Evolutionary conservation across 176 grass and related monocot genomes (phyloP), one percentile per base, ranked within the genome.

Genomic region (Pharus latifolius): DNA sequence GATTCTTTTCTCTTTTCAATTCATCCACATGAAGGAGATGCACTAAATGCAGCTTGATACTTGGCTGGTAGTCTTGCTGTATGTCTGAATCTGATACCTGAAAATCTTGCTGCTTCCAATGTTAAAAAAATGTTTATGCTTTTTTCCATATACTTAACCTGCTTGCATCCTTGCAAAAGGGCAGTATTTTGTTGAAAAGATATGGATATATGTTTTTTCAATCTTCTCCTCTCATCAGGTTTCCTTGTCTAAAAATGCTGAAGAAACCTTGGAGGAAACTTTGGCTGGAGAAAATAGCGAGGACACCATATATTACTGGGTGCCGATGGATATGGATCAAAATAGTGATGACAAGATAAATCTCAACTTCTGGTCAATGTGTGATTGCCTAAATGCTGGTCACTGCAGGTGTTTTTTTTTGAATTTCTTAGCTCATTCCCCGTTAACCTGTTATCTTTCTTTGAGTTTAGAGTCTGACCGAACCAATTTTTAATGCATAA

Each of bases 261-360:
- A 93, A 83, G 49, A 86, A 67, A 79, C 75, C 34, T 72, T 99
- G 38, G 95, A 94, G 87, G 47, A 63, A 19, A 88, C 78, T 63
- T 72, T 78, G 32, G 67, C 65, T 25, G 62, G 33, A 60, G 62
- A 90, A 83, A 91, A 80, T 74, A 69, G 69, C 30, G 95, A 83
- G 72, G 95, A 99, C 86, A 68, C 63, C 56, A 63, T 99, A 60
- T 94, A 83, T 84, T 99, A 88, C 79, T 94, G 95, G 95, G 76
- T 65, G 47, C 74, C 61, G 28, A 77, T 93, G 67, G 82, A 78
- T 62, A 60, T 53, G 23, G 76, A 75, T 60, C 76, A 77, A 73
- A 86, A 53, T 37, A 60, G 42, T 9, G 34, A 18, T 3, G 48
- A 41, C 3, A 42, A 20, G 42, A 52, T 12, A 10, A 69, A 65